Conservation (phyloP, 148 eudicot genomes). For the Amaranthus cruentus region DNA sequence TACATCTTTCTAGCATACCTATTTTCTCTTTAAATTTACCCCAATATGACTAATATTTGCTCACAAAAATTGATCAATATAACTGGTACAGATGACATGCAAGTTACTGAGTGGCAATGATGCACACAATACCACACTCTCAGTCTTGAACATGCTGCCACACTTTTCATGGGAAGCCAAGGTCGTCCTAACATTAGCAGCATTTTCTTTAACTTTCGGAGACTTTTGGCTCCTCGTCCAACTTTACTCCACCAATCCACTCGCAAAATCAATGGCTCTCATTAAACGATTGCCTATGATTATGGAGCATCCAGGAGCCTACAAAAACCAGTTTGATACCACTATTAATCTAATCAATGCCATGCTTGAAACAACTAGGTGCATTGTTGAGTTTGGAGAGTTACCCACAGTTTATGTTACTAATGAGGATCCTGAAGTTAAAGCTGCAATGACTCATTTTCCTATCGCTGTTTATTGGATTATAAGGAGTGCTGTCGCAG, state of each 20-base stretch:
- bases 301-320: slow-evolving; percentile 35
- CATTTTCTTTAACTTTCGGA: slow-evolving; percentile 38
- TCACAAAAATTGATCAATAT: not conserved
- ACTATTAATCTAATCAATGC: slow-evolving; percentile 31
- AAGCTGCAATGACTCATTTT: slow-evolving; percentile 26
- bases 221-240: slow-evolving; percentile 56
- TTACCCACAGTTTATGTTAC: slow-evolving; percentile 29
- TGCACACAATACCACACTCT: slow-evolving; percentile 35
- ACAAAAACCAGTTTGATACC: slow-evolving; percentile 33
- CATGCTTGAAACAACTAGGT: slow-evolving; percentile 28
- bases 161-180: slow-evolving; percentile 47
- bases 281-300: slow-evolving; percentile 31
- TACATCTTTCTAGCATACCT: not conserved
- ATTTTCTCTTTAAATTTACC: no score
- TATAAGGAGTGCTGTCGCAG: slow-evolving; percentile 35
- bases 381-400: slow-evolving; percentile 28
- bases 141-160: slow-evolving; percentile 25
- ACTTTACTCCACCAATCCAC: slow-evolving; percentile 36
- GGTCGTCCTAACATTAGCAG: slow-evolving; percentile 39
- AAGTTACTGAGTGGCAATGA: slow-evolving; percentile 35
- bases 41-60: no score
- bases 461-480: slow-evolving; percentile 48
- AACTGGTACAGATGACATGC: slow-evolving; percentile 31
- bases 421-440: slow-evolving; percentile 28
- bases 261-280: slow-evolving; percentile 46